Evolutionary conservation across 1,284 basidiomycete genomes (phyloP), one percentile per base, ranked within the genome.

Genomic region (Malassezia japonica): DNA sequence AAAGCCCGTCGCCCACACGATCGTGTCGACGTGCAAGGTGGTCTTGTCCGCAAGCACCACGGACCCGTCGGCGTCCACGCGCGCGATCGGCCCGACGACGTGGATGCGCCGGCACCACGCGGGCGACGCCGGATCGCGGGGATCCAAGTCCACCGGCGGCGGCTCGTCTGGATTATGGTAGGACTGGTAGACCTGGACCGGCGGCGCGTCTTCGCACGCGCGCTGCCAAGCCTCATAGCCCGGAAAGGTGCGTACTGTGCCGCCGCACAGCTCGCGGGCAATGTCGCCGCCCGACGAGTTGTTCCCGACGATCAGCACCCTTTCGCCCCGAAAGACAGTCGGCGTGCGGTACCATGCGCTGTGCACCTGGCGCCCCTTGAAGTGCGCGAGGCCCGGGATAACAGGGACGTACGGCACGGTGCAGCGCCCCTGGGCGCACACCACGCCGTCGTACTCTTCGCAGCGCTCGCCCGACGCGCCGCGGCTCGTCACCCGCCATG

Each of bases 281-380:
- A 79, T 75, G 55, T 79, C 79, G 15, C 76, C 76, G 0, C 78
- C 79, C 0, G 76, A 77, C 4, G 75, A 75, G n/a, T 72, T 74
- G 25, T 76, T 77, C 6, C 79, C 79, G 6, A 79, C 75, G 0
- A 80, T 76, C 20, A 80, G 66, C 6, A 79, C 74, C 1, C 63
- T 75, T 61, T 75, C 57, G 6, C 39, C 33, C n/a, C 42, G 40
- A 15, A 63, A 73, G 18, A 48, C 55, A 0, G 66, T 50, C 0
- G 77, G 74, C 3, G 62, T 62, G 13, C 76, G 67, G 55, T 75
- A 79, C 75, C 75, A 78, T 7, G 77, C 65, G 0, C 74, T 73
- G 60, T 80, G 79, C 24, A 75, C 18, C 6, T 79, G 58, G 32
- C 67, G 28, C 4, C 77, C 76, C 1, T 50, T 47, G 47, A 76